Evolutionary conservation across 352 stramenopile genomes (phyloP), one percentile per base, ranked within the genome.

Genomic region (Phytophthora melonis): DNA sequence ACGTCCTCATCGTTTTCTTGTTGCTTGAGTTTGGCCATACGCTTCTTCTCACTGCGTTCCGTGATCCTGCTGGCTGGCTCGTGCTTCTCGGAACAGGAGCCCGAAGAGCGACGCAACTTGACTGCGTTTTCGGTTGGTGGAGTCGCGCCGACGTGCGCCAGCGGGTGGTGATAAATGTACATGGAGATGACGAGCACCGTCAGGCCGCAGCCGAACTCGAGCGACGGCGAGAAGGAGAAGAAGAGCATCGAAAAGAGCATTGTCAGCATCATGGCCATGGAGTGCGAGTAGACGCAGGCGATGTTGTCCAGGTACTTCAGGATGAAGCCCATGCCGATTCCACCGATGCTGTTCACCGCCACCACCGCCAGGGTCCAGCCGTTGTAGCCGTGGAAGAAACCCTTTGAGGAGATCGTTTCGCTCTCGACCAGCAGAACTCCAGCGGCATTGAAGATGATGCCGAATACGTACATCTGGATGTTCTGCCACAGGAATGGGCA

Each of bases 241-340:
- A 97, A 95, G 30, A 97, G 41, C 79, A 95, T 95, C 9, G 87
- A 95, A 62, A 94, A 90, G 62, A 94, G 72, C 84, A 93, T 95
- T 47, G 90, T 97, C 64, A 97, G 86, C 84, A 97, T 93, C 90
- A 97, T 97, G 34, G 88, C 90, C 66, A 97, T 82, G 21, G 88
- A 89, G 61, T 97, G 90, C 19, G 87, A 86, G 77, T 94, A 95
- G 5, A 95, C 87, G 61, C 84, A 92, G 39, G 88, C 90, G n/a
- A 97, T 97, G 71, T 97, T 97, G 87, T 97, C 90, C n/a, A 97
- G 58, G 67, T 88, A 97, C 74, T 95, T 95, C 63, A 97, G 79
- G 58, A 97, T 93, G 32, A 90, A 80, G 50, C 86, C 88, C 78
- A 95, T 90, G 43, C 76, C 87, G 60, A 97, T 88, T 41, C 90